phyloP scores from a whole-genome alignment of 345 rosid genomes.

The Rhizophora apiculata region DNA sequence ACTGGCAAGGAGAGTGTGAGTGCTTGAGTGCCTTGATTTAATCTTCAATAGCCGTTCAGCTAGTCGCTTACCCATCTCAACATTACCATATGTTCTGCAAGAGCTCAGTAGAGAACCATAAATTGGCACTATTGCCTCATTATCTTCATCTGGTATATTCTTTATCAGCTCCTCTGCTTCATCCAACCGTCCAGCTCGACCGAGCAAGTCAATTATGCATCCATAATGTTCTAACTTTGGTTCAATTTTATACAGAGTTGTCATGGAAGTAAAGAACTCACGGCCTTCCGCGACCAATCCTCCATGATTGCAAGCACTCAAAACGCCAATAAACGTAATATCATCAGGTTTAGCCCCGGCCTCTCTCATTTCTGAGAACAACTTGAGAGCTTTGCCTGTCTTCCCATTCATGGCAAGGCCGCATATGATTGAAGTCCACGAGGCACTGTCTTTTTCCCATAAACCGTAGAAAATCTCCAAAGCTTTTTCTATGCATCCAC shows the following conservation, averaged over 20 bases:
- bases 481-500: conserved; percentile 62
- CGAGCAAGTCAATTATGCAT: conserved; percentile 61
- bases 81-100: conserved; percentile 58
- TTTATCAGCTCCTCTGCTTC: conserved; percentile 64
- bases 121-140: conserved; percentile 42
- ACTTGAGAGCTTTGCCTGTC: conserved; percentile 45
- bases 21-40: conserved; percentile 49
- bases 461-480: conserved; percentile 47
- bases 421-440: conserved; percentile 75
- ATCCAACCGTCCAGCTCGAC: conserved; percentile 63
- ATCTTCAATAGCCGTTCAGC: conserved; percentile 43
- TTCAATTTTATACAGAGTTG: conserved; percentile 33
- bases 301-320: conserved; percentile 82
- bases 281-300: conserved; percentile 72
- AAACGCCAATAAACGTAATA: conserved; percentile 64
- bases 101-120: conserved; percentile 73
- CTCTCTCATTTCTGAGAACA: conserved; percentile 55
- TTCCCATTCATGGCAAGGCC: conserved; percentile 72
- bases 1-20: conserved; percentile 62
- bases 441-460: conserved; percentile 49
- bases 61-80: conserved; percentile 56
- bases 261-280: conserved; percentile 50
- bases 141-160: conserved; percentile 28
- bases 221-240: conserved; percentile 70
- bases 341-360: conserved; percentile 49